phyloP scores from a whole-genome alignment of 2,329 filamentous ascomycete species.

The Diaporthe australafricana region DNA sequence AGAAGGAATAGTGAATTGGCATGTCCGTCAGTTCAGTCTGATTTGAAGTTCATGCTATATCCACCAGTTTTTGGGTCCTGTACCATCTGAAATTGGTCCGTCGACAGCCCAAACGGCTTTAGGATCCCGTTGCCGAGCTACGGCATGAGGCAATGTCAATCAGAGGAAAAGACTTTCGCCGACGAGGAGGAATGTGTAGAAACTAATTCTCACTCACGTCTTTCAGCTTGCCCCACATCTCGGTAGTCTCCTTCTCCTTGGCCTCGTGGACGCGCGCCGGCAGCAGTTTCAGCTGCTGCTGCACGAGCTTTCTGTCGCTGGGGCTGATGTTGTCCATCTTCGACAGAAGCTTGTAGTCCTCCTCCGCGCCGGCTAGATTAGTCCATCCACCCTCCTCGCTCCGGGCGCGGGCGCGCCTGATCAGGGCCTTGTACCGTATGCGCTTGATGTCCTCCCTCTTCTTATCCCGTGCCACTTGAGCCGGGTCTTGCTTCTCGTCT shows the following conservation, averaged over 20 bases:
- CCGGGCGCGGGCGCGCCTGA: slow-evolving; percentile 80
- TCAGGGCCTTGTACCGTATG: slow-evolving; percentile 84
- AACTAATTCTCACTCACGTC: slow-evolving; percentile 63
- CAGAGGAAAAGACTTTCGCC: background rate
- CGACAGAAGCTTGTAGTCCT: slow-evolving; percentile 81
- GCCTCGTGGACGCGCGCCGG: slow-evolving; percentile 79
- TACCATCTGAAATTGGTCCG: slow-evolving; percentile 93
- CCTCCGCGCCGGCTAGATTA: slow-evolving; percentile 78
- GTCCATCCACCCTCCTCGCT: slow-evolving; percentile 82
- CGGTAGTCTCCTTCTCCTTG: slow-evolving; percentile 87
- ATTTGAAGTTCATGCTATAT: slow-evolving; percentile 90
- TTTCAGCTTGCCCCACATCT: slow-evolving; percentile 98
- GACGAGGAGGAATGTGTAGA: background rate
- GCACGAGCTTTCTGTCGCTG: slow-evolving; percentile 76
- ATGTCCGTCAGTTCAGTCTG: background rate
- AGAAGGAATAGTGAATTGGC: background rate
- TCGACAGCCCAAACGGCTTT: slow-evolving; percentile 93
- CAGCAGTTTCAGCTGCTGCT: slow-evolving; percentile 72
- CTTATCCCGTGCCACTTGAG: slow-evolving; percentile 48
- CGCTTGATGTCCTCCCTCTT: slow-evolving; percentile 74
- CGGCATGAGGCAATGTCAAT: background rate
- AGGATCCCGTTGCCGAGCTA: slow-evolving; percentile 87
- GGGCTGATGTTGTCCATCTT: slow-evolving; percentile 70
- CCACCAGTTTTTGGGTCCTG: slow-evolving; percentile 91
- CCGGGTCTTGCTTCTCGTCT: slow-evolving; percentile 42